Conservation (phyloP, 768 basidiomycete species). For the Holtermanniella nyarrowii region DNA sequence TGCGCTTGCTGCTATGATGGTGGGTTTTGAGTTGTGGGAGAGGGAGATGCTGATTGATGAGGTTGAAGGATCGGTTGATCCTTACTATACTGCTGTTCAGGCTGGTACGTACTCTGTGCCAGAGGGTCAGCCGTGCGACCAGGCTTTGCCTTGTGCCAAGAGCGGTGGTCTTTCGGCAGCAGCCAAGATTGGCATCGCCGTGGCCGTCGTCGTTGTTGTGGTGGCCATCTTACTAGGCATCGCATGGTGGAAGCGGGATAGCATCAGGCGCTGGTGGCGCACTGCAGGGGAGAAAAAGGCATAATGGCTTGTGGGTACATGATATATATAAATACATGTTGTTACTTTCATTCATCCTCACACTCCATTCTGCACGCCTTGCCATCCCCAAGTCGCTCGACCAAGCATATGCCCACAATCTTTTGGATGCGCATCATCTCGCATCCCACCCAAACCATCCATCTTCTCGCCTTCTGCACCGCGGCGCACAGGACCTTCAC, state of each 20-base stretch:
- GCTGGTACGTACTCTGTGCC: slow-evolving; percentile 37
- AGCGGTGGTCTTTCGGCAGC: slow-evolving; percentile 49
- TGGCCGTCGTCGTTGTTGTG: slow-evolving; percentile 55
- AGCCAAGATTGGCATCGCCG: slow-evolving; percentile 60
- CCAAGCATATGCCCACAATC: slow-evolving; percentile 39
- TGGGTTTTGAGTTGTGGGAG: slow-evolving; percentile 5
- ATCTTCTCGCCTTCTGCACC: slow-evolving; percentile 37
- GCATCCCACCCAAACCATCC: slow-evolving; percentile 34
- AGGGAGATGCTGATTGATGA: not conserved
- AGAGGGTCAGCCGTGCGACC: slow-evolving; percentile 64
- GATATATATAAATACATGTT: not conserved
- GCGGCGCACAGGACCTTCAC: slow-evolving; percentile 32
- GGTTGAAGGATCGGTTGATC: slow-evolving; percentile 46
- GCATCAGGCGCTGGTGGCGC: slow-evolving; percentile 12
- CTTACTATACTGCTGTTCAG: slow-evolving; percentile 63
- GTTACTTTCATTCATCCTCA: not conserved
- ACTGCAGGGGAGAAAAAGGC: slow-evolving; percentile 3
- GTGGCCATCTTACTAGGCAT: slow-evolving; percentile 47
- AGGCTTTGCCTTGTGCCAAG: slow-evolving; percentile 47
- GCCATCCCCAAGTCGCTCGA: slow-evolving; percentile 31
- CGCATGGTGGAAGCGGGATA: slow-evolving; percentile 29
- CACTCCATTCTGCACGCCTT: not conserved
- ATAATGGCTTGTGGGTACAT: not conserved
- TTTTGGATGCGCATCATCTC: slow-evolving; percentile 20
- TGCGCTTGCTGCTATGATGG: slow-evolving; percentile 57